Evolutionary conservation across 345 rosid species (phyloP).

Genomic region (Eucalyptus grandis): DNA sequence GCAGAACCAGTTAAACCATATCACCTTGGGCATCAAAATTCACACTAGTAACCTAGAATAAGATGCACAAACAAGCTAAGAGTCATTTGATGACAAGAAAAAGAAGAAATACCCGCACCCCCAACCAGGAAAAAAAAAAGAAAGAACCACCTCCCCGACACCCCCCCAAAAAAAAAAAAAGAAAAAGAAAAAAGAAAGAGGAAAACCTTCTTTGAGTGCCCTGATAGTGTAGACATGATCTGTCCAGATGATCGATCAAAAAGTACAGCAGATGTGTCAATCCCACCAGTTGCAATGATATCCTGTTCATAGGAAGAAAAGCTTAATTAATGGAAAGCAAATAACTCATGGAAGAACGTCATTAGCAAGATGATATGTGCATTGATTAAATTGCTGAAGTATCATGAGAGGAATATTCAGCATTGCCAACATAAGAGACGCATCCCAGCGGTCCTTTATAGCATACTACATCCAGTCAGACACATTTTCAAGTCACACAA

Average conservation of each 20-base stretch:
- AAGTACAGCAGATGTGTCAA: constrained; percentile 75
- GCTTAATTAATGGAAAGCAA: background rate
- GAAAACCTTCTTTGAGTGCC: constrained; percentile 91
- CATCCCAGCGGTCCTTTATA: background rate
- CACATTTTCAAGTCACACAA: background rate
- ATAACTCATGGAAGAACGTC: background rate
- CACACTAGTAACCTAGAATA: constrained; percentile 77
- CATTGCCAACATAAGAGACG: background rate
- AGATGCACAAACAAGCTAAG: background rate
- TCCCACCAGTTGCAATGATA: constrained; percentile 87
- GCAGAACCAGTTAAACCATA: constrained; percentile 69
- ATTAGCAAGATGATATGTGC: background rate
- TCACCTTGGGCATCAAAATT: constrained; percentile 66
- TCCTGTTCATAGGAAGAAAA: constrained; percentile 32
- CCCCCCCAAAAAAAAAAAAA: too few species aligned
- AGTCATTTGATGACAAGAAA: background rate
- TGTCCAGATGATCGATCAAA: constrained; percentile 90
- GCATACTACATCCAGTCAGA: background rate
- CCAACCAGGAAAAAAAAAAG: too few species aligned
- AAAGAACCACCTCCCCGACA: background rate
- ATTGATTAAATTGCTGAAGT: background rate
- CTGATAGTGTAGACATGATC: constrained; percentile 73
- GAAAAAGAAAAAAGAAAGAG: background rate
- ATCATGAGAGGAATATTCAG: background rate
- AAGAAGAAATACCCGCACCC: background rate